Evolutionary conservation across 164 flowering plant species (phyloP), one percentile per base, ranked within the genome.

Genomic region (Protea cynaroides): DNA sequence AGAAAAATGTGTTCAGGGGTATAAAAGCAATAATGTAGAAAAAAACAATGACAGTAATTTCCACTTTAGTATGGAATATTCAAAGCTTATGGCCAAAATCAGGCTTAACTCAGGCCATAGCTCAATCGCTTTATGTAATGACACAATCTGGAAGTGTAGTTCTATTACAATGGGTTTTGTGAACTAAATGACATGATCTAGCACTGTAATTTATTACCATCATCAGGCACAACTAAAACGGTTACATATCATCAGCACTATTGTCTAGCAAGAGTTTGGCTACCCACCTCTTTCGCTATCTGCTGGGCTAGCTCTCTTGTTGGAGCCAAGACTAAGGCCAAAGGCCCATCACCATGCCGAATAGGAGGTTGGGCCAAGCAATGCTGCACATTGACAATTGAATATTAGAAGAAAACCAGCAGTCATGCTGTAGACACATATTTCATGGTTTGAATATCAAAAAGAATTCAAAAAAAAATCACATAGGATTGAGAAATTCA

Each of bases 241-340:
- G 15, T 18, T 38, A 57, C 17, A 9, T 29, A 47, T 44, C 25
- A 61, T 40, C 34, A 19, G 4, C 22, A 61, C 34, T 62, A 12
- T 52, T 18, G 24, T 24, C 46, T 14, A 36, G 8, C 23, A 10
- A n/a, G 22, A 36, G 8, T 2, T 10, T 21, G 43, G 19, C 9
- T 19, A 5, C 55, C 59, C 24, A 75, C 75, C 73, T 85, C 84
- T 69, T 81, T 74, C 69, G 81, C 82, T 60, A 86, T 83, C 61
- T 86, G 87, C 55, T 80, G 84, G 19, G 91, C 86, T 53, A 82
- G 86, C 71, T 86, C 91, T 73, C 91, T 82, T 9, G 91, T 86
- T 47, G 91, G 91, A 56, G 91, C 84, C 58, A 84, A 64, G 12
- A 86, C 84, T 55, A 86, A 66, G 56, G 85, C 85, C 51, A 82